A percentile compares a stretch with the other conserved stretches of the same genome.
phyloP scores from a whole-genome alignment of 129 eudicot species.

The Flaveria bidentis region DNA sequence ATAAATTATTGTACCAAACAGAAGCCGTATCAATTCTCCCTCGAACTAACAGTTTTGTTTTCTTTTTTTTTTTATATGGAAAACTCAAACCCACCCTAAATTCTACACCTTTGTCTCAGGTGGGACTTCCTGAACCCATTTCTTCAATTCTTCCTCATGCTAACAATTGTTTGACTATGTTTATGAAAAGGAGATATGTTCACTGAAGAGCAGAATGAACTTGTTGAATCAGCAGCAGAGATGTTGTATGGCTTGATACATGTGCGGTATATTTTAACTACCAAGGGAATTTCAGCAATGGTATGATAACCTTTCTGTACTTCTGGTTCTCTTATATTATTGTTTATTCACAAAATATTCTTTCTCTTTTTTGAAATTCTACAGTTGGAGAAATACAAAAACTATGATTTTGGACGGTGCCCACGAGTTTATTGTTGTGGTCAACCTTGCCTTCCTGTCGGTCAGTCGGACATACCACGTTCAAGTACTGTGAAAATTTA shows the following conservation, averaged over 20 bases:
- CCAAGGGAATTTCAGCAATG: constrained; percentile 92
- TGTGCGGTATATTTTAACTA: constrained; percentile 80
- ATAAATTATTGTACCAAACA: background rate
- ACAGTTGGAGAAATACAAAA: constrained; percentile 94
- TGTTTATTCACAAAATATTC: background rate
- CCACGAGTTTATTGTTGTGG: constrained; percentile 97
- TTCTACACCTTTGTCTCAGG: background rate
- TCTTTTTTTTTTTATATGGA: background rate
- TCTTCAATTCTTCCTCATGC: constrained; percentile 7
- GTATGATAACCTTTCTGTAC: constrained; percentile 34
- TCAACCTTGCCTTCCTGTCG: constrained; percentile 99
- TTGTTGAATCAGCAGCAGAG: constrained; percentile 96
- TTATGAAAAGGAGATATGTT: constrained; percentile 67
- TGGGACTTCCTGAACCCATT: background rate
- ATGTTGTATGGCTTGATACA: constrained; percentile 88
- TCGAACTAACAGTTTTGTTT: background rate
- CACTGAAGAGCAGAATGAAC: constrained; percentile 93
- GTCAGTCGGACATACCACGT: constrained; percentile 93
- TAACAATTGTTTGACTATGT: constrained; percentile 24
- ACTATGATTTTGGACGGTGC: constrained; percentile 93
- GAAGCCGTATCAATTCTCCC: background rate
- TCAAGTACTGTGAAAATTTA: constrained; percentile 91
- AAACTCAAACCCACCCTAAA: background rate
- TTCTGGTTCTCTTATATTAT: background rate
- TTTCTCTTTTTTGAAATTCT: background rate